Evolutionary conservation across 2,329 filamentous ascomycete species (phyloP).

Genomic region (Uncinocarpus reesii): DNA sequence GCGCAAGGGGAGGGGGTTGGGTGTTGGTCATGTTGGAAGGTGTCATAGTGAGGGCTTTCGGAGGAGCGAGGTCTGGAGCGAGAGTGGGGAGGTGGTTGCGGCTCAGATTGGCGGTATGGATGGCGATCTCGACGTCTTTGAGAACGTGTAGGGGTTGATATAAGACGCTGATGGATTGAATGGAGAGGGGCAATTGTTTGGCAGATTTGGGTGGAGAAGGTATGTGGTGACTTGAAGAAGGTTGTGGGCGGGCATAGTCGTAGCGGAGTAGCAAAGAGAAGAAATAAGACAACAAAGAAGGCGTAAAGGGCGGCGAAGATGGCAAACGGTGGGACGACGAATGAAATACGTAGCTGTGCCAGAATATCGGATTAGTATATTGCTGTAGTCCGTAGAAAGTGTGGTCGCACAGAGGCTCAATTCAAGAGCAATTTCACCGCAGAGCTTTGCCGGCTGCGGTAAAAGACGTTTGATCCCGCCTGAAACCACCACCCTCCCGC

Average conservation of each 20-base stretch:
- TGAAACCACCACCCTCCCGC: neutral
- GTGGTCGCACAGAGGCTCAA: conserved; percentile 6
- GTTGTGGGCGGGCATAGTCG: conserved; percentile 41
- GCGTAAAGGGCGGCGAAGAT: conserved; percentile 47
- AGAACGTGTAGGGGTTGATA: conserved; percentile 20
- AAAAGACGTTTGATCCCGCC: neutral
- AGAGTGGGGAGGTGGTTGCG: conserved; percentile 2
- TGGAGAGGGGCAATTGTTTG: conserved; percentile 45
- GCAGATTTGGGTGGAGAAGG: conserved; percentile 42
- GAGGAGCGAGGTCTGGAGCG: neutral
- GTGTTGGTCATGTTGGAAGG: conserved; percentile 32
- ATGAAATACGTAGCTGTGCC: conserved; percentile 23
- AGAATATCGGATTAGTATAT: neutral
- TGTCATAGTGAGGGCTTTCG: conserved; percentile 14
- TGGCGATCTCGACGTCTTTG: conserved; percentile 17
- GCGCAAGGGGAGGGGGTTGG: conserved; percentile 23
- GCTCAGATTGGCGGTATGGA: conserved; percentile 19
- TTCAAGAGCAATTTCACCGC: neutral
- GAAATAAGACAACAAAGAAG: conserved; percentile 41
- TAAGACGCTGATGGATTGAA: conserved; percentile 37
- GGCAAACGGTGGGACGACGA: conserved; percentile 45
- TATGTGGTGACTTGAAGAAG: conserved; percentile 34
- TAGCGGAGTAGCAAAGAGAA: conserved; percentile 44
- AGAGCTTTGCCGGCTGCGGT: neutral
- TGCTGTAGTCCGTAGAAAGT: neutral